Evolutionary conservation across 2,329 filamentous ascomycete genomes (phyloP).

Genomic region (Dactylellina drechsleri): DNA sequence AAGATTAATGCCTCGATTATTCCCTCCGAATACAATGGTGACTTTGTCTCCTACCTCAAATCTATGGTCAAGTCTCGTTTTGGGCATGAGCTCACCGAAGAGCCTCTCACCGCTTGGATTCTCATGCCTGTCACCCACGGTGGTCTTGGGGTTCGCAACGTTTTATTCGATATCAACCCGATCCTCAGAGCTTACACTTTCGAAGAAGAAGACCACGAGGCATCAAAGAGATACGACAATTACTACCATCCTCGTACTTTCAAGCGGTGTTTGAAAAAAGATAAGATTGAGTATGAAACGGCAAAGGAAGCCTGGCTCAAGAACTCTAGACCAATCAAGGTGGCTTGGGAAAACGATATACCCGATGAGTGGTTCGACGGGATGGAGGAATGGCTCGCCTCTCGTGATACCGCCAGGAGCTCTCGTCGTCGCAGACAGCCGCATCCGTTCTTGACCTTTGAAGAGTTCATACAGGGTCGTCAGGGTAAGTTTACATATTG

Average conservation of each 20-base stretch:
- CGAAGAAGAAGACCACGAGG: slow-evolving; percentile 60
- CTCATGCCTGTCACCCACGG: slow-evolving; percentile 65
- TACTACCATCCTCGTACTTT: slow-evolving; percentile 50
- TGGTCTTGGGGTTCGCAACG: slow-evolving; percentile 65
- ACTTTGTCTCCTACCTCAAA: slow-evolving; percentile 69
- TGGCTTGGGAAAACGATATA: slow-evolving; percentile 29
- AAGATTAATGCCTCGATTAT: slow-evolving; percentile 68
- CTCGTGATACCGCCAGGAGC: slow-evolving; percentile 21
- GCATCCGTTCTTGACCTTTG: slow-evolving; percentile 64
- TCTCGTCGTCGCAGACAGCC: slow-evolving; percentile 59
- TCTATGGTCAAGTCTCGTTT: slow-evolving; percentile 68
- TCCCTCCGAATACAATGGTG: slow-evolving; percentile 60
- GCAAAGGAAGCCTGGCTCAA: slow-evolving; percentile 37
- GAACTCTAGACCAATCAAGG: slow-evolving; percentile 3
- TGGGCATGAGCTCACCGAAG: slow-evolving; percentile 60
- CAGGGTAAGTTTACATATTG: slow-evolving; percentile 58
- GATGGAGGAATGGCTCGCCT: slow-evolving; percentile 26
- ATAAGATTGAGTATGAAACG: slow-evolving; percentile 34
- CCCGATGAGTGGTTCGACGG: slow-evolving; percentile 46
- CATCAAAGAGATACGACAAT: slow-evolving; percentile 58
- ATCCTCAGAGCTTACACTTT: slow-evolving; percentile 60
- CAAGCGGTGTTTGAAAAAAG: slow-evolving; percentile 42
- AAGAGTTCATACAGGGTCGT: slow-evolving; percentile 62
- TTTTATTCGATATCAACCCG: slow-evolving; percentile 63
- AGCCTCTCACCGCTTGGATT: slow-evolving; percentile 64